Evolutionary conservation across 2,329 filamentous ascomycete genomes (phyloP), one percentile per base, ranked within the genome.

Genomic region (Colletotrichum navitas): DNA sequence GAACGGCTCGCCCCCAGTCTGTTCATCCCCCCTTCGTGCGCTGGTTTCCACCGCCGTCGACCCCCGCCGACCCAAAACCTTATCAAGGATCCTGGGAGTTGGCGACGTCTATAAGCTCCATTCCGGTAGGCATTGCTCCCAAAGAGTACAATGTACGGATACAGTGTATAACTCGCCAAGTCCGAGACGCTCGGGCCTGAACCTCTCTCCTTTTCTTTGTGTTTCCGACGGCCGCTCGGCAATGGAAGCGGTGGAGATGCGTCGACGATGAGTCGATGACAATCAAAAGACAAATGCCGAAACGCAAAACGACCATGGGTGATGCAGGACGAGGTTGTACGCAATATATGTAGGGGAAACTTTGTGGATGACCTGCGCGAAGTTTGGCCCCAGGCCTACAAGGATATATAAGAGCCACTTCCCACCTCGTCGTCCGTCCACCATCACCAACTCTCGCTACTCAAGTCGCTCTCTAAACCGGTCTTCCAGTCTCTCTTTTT

Each of bases 111-210:
- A 34, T 34, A 34, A 34, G 34, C 34, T 34, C 10, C 34, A 1
- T 8, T 10, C 5, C 34, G 34, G 7, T 34, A 34, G 29, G 29
- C 29, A 29, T 34, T 34, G 8, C 8, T 34, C 5, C 32, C 39
- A 56, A 36, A 36, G 67, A n/a, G n/a, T n/a, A n/a, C n/a, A n/a
- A n/a, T n/a, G n/a, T n/a, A n/a, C n/a, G n/a, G n/a, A n/a, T n/a
- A n/a, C n/a, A n/a, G n/a, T n/a, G 63, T 71, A 43, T 68, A 58
- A 56, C 11, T 67, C 51, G 24, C 21, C 64, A 39, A 63, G 58
- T 61, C 56, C 67, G 67, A 56, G 47, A 43, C 49, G 61, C 63
- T 56, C 63, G 63, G 63, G 14, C 67, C 39, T 66, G 7, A 10
- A 34, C 34, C 34, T n/a, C 1, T 24, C 41, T 21, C 49, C 43